Percentiles rank a stretch among this genome's conserved stretches.
Conservation (phyloP, 208 protist genomes). For the Trypanosomatidae sp. region DNA sequence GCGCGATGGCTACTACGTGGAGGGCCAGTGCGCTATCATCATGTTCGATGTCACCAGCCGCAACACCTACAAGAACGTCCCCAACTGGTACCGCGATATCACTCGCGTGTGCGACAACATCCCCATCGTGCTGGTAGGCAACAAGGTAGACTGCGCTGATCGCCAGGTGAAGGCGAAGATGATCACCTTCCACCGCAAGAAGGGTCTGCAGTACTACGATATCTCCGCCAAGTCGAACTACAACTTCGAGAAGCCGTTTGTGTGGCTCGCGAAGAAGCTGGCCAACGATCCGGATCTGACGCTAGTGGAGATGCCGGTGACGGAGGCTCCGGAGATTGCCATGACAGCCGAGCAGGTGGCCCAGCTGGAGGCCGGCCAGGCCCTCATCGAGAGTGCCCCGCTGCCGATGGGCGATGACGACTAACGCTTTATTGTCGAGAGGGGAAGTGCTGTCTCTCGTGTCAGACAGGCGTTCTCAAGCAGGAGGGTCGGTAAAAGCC, state of each 20-base stretch:
- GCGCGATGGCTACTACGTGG: constrained; percentile 99
- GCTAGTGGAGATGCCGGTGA: too few relatives aligned
- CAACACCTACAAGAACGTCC: constrained; percentile 99
- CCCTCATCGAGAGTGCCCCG: constrained; percentile 77
- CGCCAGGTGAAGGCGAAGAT: constrained; percentile 99
- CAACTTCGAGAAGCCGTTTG: constrained; percentile 99
- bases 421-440: too few relatives aligned
- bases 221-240: constrained; percentile 99
- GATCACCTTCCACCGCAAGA: constrained; percentile 99
- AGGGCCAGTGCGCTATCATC: constrained; percentile 99
- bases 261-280: constrained; percentile 98
- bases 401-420: constrained; percentile 97
- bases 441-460: too few relatives aligned
- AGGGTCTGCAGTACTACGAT: constrained; percentile 99
- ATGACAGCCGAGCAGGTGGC: constrained; percentile 81
- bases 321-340: too few relatives aligned
- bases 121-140: constrained; percentile 99
- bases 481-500: too few relatives aligned
- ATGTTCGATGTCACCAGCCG: constrained; percentile 99
- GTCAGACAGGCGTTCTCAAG: too few relatives aligned
- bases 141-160: constrained; percentile 99
- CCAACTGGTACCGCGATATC: constrained; percentile 99
- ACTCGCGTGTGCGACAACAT: constrained; percentile 99
- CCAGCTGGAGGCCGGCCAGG: constrained; percentile 89
- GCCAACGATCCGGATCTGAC: constrained; percentile 95